Conservation (phyloP, 1,139 yeast species). For the Candida sojae region DNA sequence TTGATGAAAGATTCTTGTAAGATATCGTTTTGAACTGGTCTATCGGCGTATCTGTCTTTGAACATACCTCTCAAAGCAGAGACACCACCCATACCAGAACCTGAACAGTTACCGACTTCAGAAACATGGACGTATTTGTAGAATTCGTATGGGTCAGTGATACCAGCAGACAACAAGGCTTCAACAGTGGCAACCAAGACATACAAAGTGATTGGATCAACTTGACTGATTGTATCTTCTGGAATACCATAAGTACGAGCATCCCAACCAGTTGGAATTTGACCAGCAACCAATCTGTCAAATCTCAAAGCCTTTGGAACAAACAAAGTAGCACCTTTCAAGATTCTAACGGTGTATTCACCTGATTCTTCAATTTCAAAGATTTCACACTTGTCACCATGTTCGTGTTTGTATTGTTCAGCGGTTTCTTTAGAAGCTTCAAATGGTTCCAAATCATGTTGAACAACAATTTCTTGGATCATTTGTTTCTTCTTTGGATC, state of each 20-base stretch:
- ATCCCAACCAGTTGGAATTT: constrained; percentile 98
- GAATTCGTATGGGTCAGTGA: constrained; percentile 97
- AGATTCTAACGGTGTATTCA: constrained; percentile 84
- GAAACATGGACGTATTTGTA: constrained; percentile 97
- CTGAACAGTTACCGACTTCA: constrained; percentile 98
- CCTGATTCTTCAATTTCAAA: constrained; percentile 89
- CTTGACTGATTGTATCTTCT: constrained; percentile 91
- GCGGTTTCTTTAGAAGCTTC: constrained; percentile 96
- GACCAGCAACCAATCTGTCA: constrained; percentile 98
- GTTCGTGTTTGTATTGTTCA: constrained; percentile 89
- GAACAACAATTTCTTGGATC: constrained; percentile 92
- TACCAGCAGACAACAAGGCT: constrained; percentile 90
- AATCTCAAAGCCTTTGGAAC: constrained; percentile 96
- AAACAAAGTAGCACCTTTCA: constrained; percentile 89
- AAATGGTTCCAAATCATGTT: constrained; percentile 94
- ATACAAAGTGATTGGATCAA: constrained; percentile 91
- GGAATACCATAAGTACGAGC: constrained; percentile 93
- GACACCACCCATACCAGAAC: constrained; percentile 99
- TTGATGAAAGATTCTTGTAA: constrained; percentile 97
- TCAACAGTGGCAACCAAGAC: constrained; percentile 94
- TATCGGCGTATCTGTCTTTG: constrained; percentile 88
- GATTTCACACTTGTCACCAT: constrained; percentile 91
- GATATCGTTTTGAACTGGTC: constrained; percentile 94
- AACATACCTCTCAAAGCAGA: constrained; percentile 96
- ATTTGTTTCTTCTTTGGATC: constrained; percentile 92